These are phyloP conservation scores for Geosmithia putterillii DNA, from an alignment of 2,329 filamentous ascomycete genomes.

Conservation along the genomic window DNA sequence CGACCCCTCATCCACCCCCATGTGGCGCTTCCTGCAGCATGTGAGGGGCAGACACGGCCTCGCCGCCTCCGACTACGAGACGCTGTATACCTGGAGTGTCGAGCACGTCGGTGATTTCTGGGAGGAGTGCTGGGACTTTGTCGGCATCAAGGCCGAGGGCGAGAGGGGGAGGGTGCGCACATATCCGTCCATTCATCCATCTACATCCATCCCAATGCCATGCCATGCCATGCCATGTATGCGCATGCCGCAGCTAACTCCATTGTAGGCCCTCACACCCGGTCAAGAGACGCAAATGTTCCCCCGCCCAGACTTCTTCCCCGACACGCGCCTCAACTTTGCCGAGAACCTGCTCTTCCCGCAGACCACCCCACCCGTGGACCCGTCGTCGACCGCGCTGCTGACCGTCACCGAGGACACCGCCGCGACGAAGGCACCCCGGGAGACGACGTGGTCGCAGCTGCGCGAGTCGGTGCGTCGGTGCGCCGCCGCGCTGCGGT, in stretches of 20 bases:
- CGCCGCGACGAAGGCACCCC: conserved; percentile 30
- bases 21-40: conserved; percentile 58
- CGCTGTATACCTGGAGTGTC: conserved; percentile 79
- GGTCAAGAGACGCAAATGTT: conserved; percentile 61
- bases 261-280: conserved; percentile 48
- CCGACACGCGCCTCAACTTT: conserved; percentile 72
- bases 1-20: conserved; percentile 52
- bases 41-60: conserved; percentile 58
- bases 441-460: conserved; percentile 58
- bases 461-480: conserved; percentile 65
- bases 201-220: not conserved
- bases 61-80: conserved; percentile 52
- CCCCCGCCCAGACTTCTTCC: conserved; percentile 77
- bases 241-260: too few species aligned
- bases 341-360: conserved; percentile 91
- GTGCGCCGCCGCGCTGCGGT: conserved; percentile 60
- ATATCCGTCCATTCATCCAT: too few species aligned
- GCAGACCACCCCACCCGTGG: conserved; percentile 19
- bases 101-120: conserved; percentile 67
- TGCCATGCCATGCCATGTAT: not conserved
- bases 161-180: conserved; percentile 43
- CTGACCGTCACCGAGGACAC: conserved; percentile 70
- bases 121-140: conserved; percentile 75
- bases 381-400: conserved; percentile 54
- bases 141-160: conserved; percentile 58